Base-by-base conservation (phyloP, 129 eudicot genomes). In the Mikania micrantha region DNA sequence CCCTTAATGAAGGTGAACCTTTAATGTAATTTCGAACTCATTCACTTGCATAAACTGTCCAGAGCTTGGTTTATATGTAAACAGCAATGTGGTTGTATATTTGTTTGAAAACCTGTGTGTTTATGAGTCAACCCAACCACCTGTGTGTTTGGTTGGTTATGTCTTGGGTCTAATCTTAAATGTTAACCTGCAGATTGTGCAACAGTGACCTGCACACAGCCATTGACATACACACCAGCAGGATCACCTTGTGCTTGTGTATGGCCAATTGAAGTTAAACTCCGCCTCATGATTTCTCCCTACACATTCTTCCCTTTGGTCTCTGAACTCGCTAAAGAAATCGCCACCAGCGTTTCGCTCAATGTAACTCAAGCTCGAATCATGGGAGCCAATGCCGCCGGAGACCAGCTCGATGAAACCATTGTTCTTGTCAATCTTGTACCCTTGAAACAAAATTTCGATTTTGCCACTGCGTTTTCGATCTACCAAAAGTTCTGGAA, bases 241-340 rank as follows among this genome's bases (percentile, higher is more conserved):
- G 97, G 97, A 64, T 67, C 82, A 44, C 83, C 95, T 7, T 94
- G 99, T 80, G 95, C 86, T 50, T 90, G 99, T 76, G 99, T 94
- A 31, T 85, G 90, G 97, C 97, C 99, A 2, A 82, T 94, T 17
- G 80, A 87, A 81, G 86, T 94, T 29, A 69, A 73, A 48, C 65
- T 94, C 39, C 79, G 80, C 31, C 82, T 94, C 52, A 40, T 69
- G 60, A 74, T 87, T 13, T 69, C 95, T 24, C 82, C 87, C n/a
- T 87, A 86, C 70, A 78, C 88, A 38, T 94, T 94, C 74, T 89
- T 94, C 35, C 97, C 99, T 0, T 81, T 87, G 78, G 95, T 90
- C 20, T 67, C 93, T 2, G 87, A 84, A 79, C 88, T 94, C 22
- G 92, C 97, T 29, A 70, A 72, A 27, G 93, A 89, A 65, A 83